Evolutionary conservation across 176 grass and related monocot species (phyloP), one percentile per base, ranked within the genome.

Genomic region (Carex pumila): DNA sequence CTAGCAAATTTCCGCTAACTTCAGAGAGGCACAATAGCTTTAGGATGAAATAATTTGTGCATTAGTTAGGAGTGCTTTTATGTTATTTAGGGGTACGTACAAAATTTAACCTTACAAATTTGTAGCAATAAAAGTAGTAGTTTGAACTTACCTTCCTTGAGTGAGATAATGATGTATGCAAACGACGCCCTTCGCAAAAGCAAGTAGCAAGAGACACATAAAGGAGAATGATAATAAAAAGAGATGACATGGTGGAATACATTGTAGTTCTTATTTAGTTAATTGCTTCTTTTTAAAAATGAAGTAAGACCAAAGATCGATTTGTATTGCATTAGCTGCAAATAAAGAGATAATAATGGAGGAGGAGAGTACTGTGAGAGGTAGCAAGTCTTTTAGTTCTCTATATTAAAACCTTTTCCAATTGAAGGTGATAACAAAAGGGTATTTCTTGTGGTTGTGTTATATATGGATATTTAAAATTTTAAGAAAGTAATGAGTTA

Each of bases 171-270:
- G 54, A 25, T n/a, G 72, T 55, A 29, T 76, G 72, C 45, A 92
- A 85, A 60, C 49, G 53, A 12, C 90, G 94, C 82, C 86, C 94
- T 79, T 84, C 67, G 2, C 92, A 94, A 47, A 65, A 80, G 25
- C 50, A 61, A 57, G 84, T 57, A 14, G 67, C 73, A 36, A 94
- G 79, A 77, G 85, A 45, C 7, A 91, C 47, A 72, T 90, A 60
- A 84, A 84, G 82, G 68, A 96, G 61, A 31, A 71, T 37, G 47
- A 86, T 37, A 1, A 97, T 7, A 62, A 94, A 49, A 84, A 83
- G 6, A 65, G 65, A 71, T 17, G 70, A 85, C 79, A 88, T 83
- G 71, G 11, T 91, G 71, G 67, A 37, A 76, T 31, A 22, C 18
- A 25, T 62, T 50, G 47, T 58, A 47, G 34, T 22, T 7, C 55